Percentiles rank a stretch among this genome's conserved stretches.
Conservation (phyloP, 2,329 filamentous ascomycete species). For the Corniculantispora saksenae region DNA sequence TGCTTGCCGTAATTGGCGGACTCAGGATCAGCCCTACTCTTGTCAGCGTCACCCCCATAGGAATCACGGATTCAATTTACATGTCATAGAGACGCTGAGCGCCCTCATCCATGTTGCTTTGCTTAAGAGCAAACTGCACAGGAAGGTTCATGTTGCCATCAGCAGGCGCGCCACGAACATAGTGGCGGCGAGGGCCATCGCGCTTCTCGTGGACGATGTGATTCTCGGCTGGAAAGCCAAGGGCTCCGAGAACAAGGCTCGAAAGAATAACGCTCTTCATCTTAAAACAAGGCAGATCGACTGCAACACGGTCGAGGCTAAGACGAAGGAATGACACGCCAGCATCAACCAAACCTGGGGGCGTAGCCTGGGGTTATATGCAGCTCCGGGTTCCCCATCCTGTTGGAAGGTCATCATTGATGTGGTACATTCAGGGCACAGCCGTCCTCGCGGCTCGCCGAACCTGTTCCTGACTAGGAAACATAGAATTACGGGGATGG, state of each 20-base stretch:
- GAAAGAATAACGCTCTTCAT: slow-evolving; percentile 16
- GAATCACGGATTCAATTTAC: slow-evolving; percentile 2
- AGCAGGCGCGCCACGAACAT: slow-evolving; percentile 18
- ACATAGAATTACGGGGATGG: neutral
- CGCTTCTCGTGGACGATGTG: slow-evolving; percentile 23
- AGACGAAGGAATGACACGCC: neutral
- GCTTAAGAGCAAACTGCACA: slow-evolving; percentile 44
- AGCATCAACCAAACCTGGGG: neutral
- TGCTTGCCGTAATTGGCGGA: slow-evolving; percentile 48
- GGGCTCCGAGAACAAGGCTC: slow-evolving; percentile 3
- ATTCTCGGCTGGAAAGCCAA: slow-evolving; percentile 13
- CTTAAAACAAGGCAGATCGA: neutral
- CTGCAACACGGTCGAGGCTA: slow-evolving; percentile 6
- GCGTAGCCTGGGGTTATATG: slow-evolving; percentile 1
- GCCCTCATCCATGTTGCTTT: slow-evolving; percentile 44
- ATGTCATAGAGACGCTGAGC: slow-evolving; percentile 45
- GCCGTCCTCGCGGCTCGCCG: neutral
- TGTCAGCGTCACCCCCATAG: neutral
- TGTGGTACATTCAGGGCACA: neutral
- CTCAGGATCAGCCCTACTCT: slow-evolving; percentile 36
- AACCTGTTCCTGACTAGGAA: slow-evolving; percentile 2
- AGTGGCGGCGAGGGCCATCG: slow-evolving; percentile 2
- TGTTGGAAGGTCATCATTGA: neutral
- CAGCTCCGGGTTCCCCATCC: neutral
- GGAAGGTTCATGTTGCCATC: slow-evolving; percentile 28